phyloP scores from a whole-genome alignment of 2,329 filamentous ascomycete genomes.

The Diplodia mutila region DNA sequence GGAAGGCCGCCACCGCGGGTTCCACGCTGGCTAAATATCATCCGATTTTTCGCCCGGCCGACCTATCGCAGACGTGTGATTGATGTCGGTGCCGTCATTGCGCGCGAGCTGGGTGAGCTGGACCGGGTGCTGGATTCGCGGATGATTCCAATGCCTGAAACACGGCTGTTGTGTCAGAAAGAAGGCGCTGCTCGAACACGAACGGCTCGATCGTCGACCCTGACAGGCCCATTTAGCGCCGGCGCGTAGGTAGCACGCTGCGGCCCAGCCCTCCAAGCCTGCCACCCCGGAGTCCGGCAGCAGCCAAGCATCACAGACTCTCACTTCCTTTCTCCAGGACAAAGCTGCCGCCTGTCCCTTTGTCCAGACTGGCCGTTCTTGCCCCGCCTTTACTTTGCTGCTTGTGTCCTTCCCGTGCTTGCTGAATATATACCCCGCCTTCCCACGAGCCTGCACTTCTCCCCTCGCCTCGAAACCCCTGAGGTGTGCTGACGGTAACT shows the following conservation, averaged over 20 bases:
- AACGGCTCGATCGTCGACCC: constrained; percentile 9
- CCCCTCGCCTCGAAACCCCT: constrained; percentile 16
- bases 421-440: constrained; percentile 14
- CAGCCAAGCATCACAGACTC: constrained; percentile 21
- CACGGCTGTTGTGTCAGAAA: constrained; percentile 14
- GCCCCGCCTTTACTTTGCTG: constrained; percentile 3
- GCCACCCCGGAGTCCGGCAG: constrained; percentile 10
- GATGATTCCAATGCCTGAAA: constrained; percentile 3
- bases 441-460: background rate
- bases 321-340: constrained; percentile 1
- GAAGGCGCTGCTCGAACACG: constrained; percentile 12
- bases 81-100: background rate
- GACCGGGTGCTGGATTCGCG: background rate
- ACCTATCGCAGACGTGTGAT: background rate
- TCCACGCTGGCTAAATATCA: constrained; percentile 3
- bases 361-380: background rate
- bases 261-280: constrained; percentile 8
- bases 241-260: constrained; percentile 16
- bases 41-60: background rate
- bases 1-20: background rate
- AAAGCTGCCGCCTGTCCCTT: constrained; percentile 14
- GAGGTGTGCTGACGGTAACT: background rate
- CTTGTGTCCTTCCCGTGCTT: background rate
- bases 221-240: constrained; percentile 20
- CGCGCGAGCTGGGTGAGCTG: background rate